Evolutionary conservation across 805 yeast genomes (phyloP).

Genomic region (Limtongozyma cylindracea): DNA sequence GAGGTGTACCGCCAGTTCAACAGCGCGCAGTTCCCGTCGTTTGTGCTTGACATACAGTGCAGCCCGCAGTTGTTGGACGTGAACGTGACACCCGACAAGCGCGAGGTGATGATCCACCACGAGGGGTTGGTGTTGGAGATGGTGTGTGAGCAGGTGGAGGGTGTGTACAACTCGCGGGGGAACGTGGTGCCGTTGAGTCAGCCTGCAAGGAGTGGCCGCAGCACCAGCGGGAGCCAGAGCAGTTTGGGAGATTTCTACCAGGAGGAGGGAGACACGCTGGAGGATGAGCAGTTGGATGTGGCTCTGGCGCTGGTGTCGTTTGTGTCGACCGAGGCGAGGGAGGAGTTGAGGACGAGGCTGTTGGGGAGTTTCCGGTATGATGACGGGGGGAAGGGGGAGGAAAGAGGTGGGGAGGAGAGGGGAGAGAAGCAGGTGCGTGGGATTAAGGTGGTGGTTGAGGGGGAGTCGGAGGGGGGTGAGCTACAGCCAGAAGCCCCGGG

Average conservation of each 20-base stretch:
- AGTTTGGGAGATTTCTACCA: too few relatives aligned
- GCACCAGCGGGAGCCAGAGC: constrained; percentile 1
- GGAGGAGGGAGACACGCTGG: constrained; percentile 6
- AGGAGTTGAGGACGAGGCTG: too few relatives aligned
- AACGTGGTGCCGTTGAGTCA: constrained; percentile 11
- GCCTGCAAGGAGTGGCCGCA: constrained; percentile 5
- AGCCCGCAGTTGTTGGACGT: constrained; percentile 38
- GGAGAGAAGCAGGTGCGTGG: constrained; percentile 1
- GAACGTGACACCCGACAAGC: constrained; percentile 82
- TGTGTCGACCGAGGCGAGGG: too few relatives aligned
- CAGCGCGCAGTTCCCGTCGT: constrained; percentile 45
- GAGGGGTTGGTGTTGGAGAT: constrained; percentile 34
- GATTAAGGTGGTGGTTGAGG: background rate
- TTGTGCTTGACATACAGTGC: constrained; percentile 32
- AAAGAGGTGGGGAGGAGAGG: background rate
- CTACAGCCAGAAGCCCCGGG: background rate
- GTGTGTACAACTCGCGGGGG: constrained; percentile 16
- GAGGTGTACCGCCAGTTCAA: constrained; percentile 57
- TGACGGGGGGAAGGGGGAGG: too few relatives aligned
- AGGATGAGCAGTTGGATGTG: too few relatives aligned
- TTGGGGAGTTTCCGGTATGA: too few relatives aligned
- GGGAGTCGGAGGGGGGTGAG: background rate
- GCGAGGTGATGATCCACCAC: constrained; percentile 39
- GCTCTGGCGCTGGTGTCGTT: too few relatives aligned
- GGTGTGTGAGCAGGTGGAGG: constrained; percentile 21